Base-by-base conservation (phyloP, 2,329 filamentous ascomycete species). In the Penicillium sp. region DNA sequence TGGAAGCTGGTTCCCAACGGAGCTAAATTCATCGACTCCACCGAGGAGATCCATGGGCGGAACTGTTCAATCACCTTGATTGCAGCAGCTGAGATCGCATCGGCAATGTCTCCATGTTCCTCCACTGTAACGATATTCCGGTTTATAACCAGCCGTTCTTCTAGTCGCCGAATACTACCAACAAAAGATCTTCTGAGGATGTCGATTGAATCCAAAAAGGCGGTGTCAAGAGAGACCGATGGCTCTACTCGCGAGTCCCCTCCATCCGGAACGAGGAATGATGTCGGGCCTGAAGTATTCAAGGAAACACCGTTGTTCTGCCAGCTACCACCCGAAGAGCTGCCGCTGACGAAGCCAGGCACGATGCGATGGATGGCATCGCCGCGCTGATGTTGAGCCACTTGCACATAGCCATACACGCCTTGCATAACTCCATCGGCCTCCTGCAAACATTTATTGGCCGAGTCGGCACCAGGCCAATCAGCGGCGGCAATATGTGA, bases 401-500 rank as follows among this genome's bases (percentile, higher is more conserved):
- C 87, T 65, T 97, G 91, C 32, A 97, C 91, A 67, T 95, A 98
- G 64, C 88, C 93, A 68, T 90, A 95, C 6, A 98, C 91, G 5
- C 91, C 91, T 48, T 93, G 80, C 49, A 97, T 77, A 21, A 98
- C 90, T 42, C 93, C 93, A 55, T 98, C 93, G n/a, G 93, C 93
- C 72, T 98, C 93, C 66, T 94, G 88, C 57, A 97, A 72, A 64
- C 93, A 98, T 68, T 98, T 98, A 48, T 93, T 85, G 53, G 91
- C 87, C 0, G 91, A 94, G 69, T 98, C 93, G 15, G 88, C 84
- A 48, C 91, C 89, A 8, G 91, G 90, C 82, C 89, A 97, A 71
- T 98, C 93, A 31, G 91, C 88, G 6, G 91, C 89, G 34, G 93
- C 93, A 65, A 98, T 96, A 66, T 98, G 93, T 13, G 93, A 97